Conservation (phyloP, 495 filamentous ascomycete species). For the Aspergillus hancockii region DNA sequence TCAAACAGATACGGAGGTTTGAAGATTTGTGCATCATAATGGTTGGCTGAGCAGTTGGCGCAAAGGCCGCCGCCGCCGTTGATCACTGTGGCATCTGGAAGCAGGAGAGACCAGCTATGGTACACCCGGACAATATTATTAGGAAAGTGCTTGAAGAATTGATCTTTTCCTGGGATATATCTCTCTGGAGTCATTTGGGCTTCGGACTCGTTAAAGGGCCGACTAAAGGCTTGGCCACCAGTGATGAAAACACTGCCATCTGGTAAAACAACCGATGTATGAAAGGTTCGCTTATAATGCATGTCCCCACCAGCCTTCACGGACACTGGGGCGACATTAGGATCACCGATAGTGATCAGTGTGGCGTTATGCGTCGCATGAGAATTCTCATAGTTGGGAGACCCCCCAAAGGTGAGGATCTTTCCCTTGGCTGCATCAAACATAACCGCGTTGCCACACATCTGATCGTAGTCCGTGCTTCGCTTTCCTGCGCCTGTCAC, state of each 20-base stretch:
- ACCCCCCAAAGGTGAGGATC: conserved; percentile 55
- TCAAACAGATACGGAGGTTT: conserved; percentile 55
- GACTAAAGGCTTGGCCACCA: conserved; percentile 50
- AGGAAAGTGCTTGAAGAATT: conserved; percentile 35
- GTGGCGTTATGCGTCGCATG: conserved; percentile 44
- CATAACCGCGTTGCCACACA: conserved; percentile 56
- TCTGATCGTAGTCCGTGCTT: conserved; percentile 49
- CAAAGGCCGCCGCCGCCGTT: conserved; percentile 59
- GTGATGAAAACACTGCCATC: conserved; percentile 57
- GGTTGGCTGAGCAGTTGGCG: conserved; percentile 52
- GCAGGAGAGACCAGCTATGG: conserved; percentile 55
- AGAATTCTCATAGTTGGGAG: conserved; percentile 43
- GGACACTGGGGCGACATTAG: conserved; percentile 22
- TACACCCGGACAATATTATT: conserved; percentile 55
- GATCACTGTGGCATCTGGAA: conserved; percentile 58
- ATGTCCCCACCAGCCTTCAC: conserved; percentile 41
- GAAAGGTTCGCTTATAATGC: conserved; percentile 49
- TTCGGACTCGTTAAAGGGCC: conserved; percentile 52
- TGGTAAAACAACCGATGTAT: conserved; percentile 56
- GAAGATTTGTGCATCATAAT: conserved; percentile 60
- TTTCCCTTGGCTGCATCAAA: conserved; percentile 56
- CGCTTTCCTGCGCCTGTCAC: conserved; percentile 34
- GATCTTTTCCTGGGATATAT: conserved; percentile 47
- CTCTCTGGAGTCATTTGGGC: conserved; percentile 51
- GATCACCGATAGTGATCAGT: conserved; percentile 46